These are phyloP conservation scores for Nicotiana benthamiana DNA, from an alignment of 257 asterid genomes.

Conservation along the genomic window DNA sequence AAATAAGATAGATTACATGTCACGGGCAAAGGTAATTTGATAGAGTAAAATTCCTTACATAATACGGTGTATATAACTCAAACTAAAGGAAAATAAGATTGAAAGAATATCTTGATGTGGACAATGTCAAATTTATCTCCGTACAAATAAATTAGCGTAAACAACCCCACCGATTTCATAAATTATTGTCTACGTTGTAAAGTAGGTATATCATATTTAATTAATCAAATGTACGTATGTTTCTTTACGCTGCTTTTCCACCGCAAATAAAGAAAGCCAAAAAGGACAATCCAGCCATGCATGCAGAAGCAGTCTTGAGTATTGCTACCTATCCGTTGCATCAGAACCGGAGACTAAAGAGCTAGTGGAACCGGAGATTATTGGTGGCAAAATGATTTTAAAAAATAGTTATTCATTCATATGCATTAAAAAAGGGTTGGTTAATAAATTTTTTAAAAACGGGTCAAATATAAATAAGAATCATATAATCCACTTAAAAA, in stretches of 20 bases:
- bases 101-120: not conserved
- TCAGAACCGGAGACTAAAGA: not conserved
- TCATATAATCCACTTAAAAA: too few species aligned
- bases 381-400: too few species aligned
- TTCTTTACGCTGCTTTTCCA: not conserved
- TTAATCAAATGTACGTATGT: not conserved
- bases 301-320: not conserved
- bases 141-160: not conserved
- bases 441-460: too few species aligned
- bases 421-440: too few species aligned
- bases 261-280: not conserved
- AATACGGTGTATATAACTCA: too few species aligned
- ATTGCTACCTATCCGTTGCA: not conserved
- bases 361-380: too few species aligned
- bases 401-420: too few species aligned
- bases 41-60: too few species aligned
- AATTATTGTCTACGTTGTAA: not conserved
- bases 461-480: too few species aligned
- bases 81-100: not conserved
- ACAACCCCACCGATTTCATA: not conserved
- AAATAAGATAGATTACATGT: too few species aligned
- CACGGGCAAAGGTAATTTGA: too few species aligned
- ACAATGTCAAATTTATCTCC: not conserved
- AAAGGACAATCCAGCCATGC: slow-evolving; percentile 4
- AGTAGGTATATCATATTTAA: not conserved